These are phyloP conservation scores for Vanrija sp. DNA, from an alignment of 1,284 basidiomycete genomes.

Conservation along the genomic window DNA sequence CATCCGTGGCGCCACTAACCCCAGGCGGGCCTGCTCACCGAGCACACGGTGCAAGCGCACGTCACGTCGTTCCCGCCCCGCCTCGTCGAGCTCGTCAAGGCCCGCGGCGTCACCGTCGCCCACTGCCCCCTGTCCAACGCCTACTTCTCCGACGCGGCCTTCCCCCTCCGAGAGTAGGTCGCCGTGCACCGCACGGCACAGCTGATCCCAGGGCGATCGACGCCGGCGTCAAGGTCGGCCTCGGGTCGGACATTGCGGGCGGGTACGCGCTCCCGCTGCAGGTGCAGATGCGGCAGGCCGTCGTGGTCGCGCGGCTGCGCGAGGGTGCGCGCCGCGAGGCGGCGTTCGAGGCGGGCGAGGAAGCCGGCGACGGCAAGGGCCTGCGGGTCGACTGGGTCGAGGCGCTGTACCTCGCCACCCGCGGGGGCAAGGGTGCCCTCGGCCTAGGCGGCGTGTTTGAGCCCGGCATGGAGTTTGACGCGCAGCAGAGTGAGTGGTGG, in stretches of 20 bases:
- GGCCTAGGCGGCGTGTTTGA: slow-evolving; percentile 59
- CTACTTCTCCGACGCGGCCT: slow-evolving; percentile 72
- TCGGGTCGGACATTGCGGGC: slow-evolving; percentile 79
- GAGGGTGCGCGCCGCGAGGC: slow-evolving; percentile 55
- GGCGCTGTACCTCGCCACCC: slow-evolving; percentile 69
- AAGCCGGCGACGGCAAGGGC: slow-evolving; percentile 5
- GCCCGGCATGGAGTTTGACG: slow-evolving; percentile 72
- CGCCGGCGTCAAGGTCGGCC: slow-evolving; percentile 62
- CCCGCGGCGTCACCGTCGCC: slow-evolving; percentile 61
- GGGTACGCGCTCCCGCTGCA: slow-evolving; percentile 75
- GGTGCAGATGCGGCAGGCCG: slow-evolving; percentile 70
- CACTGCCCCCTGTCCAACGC: slow-evolving; percentile 81
- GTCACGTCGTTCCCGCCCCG: slow-evolving; percentile 66
- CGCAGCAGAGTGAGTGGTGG: slow-evolving; percentile 65
- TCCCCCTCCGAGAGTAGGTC: slow-evolving; percentile 61
- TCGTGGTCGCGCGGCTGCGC: slow-evolving; percentile 65
- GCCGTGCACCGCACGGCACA: neutral
- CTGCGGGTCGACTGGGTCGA: slow-evolving; percentile 72
- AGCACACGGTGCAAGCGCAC: slow-evolving; percentile 71
- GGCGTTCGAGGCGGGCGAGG: slow-evolving; percentile 8
- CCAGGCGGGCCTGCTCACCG: slow-evolving; percentile 55
- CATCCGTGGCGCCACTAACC: neutral
- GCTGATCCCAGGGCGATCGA: slow-evolving; percentile 54
- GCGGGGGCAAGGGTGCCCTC: slow-evolving; percentile 67
- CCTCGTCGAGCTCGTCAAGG: slow-evolving; percentile 56